These are phyloP conservation scores for Macrophomina tecta DNA, from an alignment of 2,329 filamentous ascomycete species.

Conservation along the genomic window DNA sequence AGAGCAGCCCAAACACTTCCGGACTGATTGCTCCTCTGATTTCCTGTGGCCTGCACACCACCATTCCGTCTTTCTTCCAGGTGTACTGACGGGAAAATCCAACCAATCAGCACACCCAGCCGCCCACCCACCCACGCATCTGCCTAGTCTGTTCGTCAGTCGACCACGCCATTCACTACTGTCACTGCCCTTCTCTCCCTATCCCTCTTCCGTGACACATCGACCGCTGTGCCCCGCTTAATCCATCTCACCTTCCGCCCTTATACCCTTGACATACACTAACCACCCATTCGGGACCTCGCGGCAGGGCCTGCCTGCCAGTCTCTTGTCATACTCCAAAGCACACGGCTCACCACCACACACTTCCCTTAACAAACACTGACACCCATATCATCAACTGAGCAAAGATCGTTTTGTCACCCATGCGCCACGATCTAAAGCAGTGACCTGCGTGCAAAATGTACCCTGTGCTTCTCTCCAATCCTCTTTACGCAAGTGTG, in stretches of 20 bases:
- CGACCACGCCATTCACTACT: not conserved
- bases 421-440: too few species aligned
- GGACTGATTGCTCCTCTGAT: not conserved
- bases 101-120: constrained; percentile 13
- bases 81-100: not conserved
- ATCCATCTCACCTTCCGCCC: not conserved
- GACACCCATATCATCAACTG: too few species aligned
- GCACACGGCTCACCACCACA: not conserved
- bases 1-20: not conserved
- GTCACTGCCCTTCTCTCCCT: not conserved
- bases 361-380: not conserved
- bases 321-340: not conserved
- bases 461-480: not conserved
- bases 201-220: not conserved
- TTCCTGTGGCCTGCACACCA: not conserved
- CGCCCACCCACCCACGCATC: constrained; percentile 1
- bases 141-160: not conserved
- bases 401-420: too few species aligned
- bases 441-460: not conserved
- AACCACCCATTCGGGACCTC: constrained; percentile 6
- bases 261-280: not conserved
- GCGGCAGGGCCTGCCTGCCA: constrained; percentile 8
- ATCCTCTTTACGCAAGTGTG: too few species aligned
- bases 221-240: not conserved
- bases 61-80: not conserved